Conservation (phyloP, 2,329 filamentous ascomycete genomes). For the Lecanoromycetidae sp. region DNA sequence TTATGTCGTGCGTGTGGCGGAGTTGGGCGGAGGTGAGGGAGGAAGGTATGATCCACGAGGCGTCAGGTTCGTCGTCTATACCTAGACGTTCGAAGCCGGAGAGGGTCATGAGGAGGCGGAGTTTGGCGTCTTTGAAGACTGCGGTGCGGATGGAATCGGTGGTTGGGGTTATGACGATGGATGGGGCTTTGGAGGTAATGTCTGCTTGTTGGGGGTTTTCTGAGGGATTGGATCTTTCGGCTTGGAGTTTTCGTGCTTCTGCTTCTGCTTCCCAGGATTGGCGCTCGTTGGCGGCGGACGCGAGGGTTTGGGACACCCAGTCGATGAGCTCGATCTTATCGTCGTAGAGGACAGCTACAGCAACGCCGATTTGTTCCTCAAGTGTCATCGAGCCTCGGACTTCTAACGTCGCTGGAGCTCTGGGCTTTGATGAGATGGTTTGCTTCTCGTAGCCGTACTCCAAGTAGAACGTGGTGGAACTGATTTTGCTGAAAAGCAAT, state of each 20-base stretch:
- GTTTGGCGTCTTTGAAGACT: constrained; percentile 79
- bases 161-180: constrained; percentile 48
- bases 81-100: constrained; percentile 56
- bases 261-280: constrained; percentile 66
- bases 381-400: constrained; percentile 56
- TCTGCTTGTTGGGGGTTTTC: background rate
- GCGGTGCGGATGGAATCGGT: constrained; percentile 55
- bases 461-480: constrained; percentile 69
- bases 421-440: constrained; percentile 49
- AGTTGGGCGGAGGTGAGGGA: constrained; percentile 52
- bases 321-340: constrained; percentile 61
- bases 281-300: constrained; percentile 57
- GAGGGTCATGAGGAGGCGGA: constrained; percentile 72
- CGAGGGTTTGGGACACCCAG: constrained; percentile 67
- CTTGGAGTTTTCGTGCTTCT: constrained; percentile 38
- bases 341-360: constrained; percentile 66
- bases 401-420: constrained; percentile 68
- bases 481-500: constrained; percentile 88
- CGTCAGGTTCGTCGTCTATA: constrained; percentile 59
- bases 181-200: constrained; percentile 31
- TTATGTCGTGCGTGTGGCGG: constrained; percentile 55
- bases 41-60: constrained; percentile 65
- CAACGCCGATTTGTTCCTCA: constrained; percentile 64
- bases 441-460: constrained; percentile 85
- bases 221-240: background rate